Evolutionary conservation across 2,329 filamentous ascomycete genomes (phyloP), one percentile per base, ranked within the genome.

Genomic region (Colletotrichum eremochloae): DNA sequence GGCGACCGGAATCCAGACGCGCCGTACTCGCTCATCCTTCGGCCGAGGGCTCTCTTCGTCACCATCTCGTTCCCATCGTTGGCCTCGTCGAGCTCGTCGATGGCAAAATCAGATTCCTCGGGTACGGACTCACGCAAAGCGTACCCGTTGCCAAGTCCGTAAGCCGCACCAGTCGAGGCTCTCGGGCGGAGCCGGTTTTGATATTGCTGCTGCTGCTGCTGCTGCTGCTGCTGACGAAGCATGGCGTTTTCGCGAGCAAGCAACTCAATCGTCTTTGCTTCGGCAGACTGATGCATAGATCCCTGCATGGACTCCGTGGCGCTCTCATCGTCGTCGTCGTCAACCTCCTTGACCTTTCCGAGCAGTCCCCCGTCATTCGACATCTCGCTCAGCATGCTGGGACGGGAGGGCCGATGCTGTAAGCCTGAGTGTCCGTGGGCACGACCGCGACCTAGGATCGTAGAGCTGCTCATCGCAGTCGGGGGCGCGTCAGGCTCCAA

Each of bases 351-450:
- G 46, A 94, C 88, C 76, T 93, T 93, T 46, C 89, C 89, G 18
- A 92, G 85, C 80, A 89, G 87, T 64, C 83, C 86, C 46, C 88
- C 88, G 69, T 91, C 90, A 72, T 84, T 92, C 18, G 89, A 88
- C 89, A 92, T 91, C 78, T 94, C 92, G 74, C 92, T 93, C 40
- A 94, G 84, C 86, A 94, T 91, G 78, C 92, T 94, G 48, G 92
- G 92, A 63, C 92, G 90, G 18, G 95, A 97, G 5, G 94, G 93
- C 46, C 94, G 90, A 79, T 96, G 93, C 76, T 96, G 93, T 42
- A 97, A 86, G 71, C 89, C 91, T 38, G 92, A 88, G 74, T 92
- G 90, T 31, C 88, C 87, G 46, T 74, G 75, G 3, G 84, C 78
- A 62, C 88, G 86, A 61, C 86, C 82, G 60, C 89, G 85, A n/a